Evolutionary conservation across 2,329 filamentous ascomycete genomes (phyloP).

Genomic region (Aspergillus hiratsukae): DNA sequence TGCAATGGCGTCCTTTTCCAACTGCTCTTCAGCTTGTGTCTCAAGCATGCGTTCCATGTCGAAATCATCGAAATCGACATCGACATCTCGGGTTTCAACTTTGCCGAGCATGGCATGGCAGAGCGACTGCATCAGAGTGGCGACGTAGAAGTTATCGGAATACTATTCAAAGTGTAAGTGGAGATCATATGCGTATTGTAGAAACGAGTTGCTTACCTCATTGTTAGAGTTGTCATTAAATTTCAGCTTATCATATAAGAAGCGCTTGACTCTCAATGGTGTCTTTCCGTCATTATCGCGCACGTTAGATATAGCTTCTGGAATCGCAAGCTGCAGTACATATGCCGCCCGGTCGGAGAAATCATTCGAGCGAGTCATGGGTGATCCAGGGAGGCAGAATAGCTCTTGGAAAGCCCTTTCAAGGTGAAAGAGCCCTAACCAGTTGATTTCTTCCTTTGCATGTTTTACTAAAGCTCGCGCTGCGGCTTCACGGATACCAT

Average conservation of each 20-base stretch:
- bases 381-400: conserved; percentile 75
- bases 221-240: conserved; percentile 96
- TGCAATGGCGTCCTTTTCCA: conserved; percentile 54
- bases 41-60: conserved; percentile 46
- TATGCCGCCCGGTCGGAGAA: conserved; percentile 85
- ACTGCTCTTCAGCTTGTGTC: conserved; percentile 49
- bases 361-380: conserved; percentile 82
- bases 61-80: conserved; percentile 43
- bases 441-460: conserved; percentile 64
- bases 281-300: conserved; percentile 71
- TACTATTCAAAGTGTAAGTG: conserved; percentile 45
- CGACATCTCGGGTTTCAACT: conserved; percentile 34
- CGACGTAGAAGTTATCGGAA: conserved; percentile 86
- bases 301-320: conserved; percentile 72
- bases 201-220: conserved; percentile 34
- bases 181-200: not conserved
- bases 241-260: conserved; percentile 81
- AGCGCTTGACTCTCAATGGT: conserved; percentile 71
- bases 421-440: conserved; percentile 78
- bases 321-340: conserved; percentile 76
- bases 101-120: conserved; percentile 51
- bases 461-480: conserved; percentile 73
- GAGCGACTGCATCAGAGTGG: conserved; percentile 66
- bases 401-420: conserved; percentile 81
- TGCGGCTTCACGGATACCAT: conserved; percentile 85